Conservation (phyloP, 139 green algal genomes). For the Microglena sp. region DNA sequence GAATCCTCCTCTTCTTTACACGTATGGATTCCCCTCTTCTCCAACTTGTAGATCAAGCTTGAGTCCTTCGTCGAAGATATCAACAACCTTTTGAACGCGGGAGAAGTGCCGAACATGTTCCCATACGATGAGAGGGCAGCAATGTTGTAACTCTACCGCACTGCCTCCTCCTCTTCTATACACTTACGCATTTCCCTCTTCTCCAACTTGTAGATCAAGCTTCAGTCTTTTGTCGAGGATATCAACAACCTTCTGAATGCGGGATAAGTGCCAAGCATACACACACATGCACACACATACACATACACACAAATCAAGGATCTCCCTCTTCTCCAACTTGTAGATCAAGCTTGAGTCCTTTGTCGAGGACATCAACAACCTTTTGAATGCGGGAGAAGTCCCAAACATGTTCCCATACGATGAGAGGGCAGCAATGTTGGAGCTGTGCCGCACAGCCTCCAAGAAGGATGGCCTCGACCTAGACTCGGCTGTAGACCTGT, state of each 20-base stretch:
- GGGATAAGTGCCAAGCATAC: too few relatives aligned
- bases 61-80: slow-evolving; percentile 76
- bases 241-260: slow-evolving; percentile 79
- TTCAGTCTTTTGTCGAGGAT: slow-evolving; percentile 71
- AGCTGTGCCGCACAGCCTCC: slow-evolving; percentile 23
- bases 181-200: slow-evolving; percentile 53
- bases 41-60: slow-evolving; percentile 47
- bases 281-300: not conserved
- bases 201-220: slow-evolving; percentile 46
- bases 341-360: slow-evolving; percentile 69
- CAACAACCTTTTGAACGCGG: slow-evolving; percentile 76
- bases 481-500: slow-evolving; percentile 34
- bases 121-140: slow-evolving; percentile 53
- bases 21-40: slow-evolving; percentile 20
- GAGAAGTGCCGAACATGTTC: slow-evolving; percentile 74
- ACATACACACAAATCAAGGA: too few relatives aligned
- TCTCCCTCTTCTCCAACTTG: slow-evolving; percentile 2
- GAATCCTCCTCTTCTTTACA: too few relatives aligned
- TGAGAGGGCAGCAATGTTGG: slow-evolving; percentile 47
- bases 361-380: slow-evolving; percentile 80
- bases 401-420: slow-evolving; percentile 73
- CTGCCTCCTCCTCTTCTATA: too few relatives aligned
- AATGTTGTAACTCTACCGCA: slow-evolving; percentile 17
- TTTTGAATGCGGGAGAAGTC: slow-evolving; percentile 68
- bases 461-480: slow-evolving; percentile 34